Evolutionary conservation across 176 grass and related monocot genomes (phyloP), one percentile per base, ranked within the genome.

Genomic region (Pontederia paniculata): DNA sequence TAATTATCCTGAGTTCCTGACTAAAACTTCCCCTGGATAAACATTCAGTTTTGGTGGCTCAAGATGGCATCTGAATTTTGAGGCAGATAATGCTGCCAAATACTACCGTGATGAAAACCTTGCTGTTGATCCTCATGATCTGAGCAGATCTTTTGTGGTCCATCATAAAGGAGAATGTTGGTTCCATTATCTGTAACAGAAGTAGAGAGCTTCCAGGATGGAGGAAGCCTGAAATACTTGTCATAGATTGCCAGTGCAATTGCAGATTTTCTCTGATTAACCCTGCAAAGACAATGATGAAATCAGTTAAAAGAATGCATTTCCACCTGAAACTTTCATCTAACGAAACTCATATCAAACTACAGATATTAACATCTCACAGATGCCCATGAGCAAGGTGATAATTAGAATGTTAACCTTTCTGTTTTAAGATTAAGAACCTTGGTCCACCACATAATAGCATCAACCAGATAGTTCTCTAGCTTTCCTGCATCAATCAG

Each of bases 201-300:
- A 13, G 20, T 15, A 63, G 47, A 17, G 5, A 74, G 69, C 66
- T 76, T 82, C 86, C 93, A 97, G 46, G 60, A 76, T 14, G 62
- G 66, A 64, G 93, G 80, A 63, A 90, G 80, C 55, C 81, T 88
- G 23, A 72, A 50, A 84, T 97, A 74, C 60, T 81, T 81, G 7
- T 31, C 50, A 65, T 88, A 75, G 16, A 97, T 65, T 15, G 83
- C 52, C 52, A 97, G 48, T 41, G 74, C 69, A 62, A 75, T 52
- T 9, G 83, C 86, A 57, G 78, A 11, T 67, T 62, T 77, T 60
- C 87, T 76, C 5, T 58, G 62, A 62, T 88, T 81, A 54, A 68
- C 65, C 69, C 60, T 84, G 48, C n/a, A 54, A 45, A 61, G n/a
- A 58, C 19, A 12, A 1, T 15, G 43, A 31, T 17, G 54, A 47